A percentile compares a stretch with the other conserved stretches of the same genome.
These are phyloP conservation scores for Verticillium albo-atrum DNA, from an alignment of 2,329 filamentous ascomycete genomes.

Conservation along the genomic window DNA sequence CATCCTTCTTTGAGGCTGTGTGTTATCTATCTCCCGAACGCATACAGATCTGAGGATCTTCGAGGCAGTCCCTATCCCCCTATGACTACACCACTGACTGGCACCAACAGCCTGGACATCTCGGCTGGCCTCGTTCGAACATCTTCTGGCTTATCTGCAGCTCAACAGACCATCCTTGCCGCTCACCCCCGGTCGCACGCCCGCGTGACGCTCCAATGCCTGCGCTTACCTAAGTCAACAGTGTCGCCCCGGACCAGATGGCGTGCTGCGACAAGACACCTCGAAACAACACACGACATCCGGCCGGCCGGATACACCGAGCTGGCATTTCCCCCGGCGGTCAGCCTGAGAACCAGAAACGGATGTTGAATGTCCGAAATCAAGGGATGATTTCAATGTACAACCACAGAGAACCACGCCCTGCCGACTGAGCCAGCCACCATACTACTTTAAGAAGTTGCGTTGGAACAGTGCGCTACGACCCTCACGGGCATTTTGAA, in stretches of 20 bases:
- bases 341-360: neutral
- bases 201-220: neutral
- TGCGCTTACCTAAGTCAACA: neutral
- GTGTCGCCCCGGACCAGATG: neutral
- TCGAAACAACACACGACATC: neutral
- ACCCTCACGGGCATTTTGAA: slow-evolving; percentile 5
- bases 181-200: neutral
- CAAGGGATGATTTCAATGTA: neutral
- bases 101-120: neutral
- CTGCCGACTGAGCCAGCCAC: neutral
- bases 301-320: neutral
- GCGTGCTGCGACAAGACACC: neutral
- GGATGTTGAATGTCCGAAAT: neutral
- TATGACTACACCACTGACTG: too few species aligned
- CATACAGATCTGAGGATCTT: neutral
- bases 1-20: too few species aligned
- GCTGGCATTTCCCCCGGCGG: neutral
- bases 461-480: slow-evolving; percentile 1
- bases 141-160: neutral
- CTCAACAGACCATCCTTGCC: neutral
- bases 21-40: neutral
- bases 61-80: neutral
- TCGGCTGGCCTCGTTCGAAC: neutral
- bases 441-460: neutral
- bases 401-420: neutral